Conservation (phyloP, 306 rosid species). For the Potentilla sterilis region DNA sequence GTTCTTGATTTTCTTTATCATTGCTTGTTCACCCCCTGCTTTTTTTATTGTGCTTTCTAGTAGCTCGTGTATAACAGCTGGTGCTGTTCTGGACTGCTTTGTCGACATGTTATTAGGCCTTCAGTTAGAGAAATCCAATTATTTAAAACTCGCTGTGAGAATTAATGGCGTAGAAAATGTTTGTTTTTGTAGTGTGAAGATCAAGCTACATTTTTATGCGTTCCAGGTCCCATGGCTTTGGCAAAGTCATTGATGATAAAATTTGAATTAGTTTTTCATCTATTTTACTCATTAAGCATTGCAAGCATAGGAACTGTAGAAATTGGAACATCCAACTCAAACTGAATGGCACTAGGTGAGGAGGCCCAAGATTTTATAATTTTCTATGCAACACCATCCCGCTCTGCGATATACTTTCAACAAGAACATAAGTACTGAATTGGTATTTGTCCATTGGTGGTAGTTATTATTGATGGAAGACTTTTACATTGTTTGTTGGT, state of each 20-base stretch:
- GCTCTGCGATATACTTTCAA: not conserved
- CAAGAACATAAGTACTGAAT: not conserved
- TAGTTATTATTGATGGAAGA: not conserved
- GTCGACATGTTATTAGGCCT: not conserved
- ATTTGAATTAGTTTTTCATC: not conserved
- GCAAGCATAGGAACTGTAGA: not conserved
- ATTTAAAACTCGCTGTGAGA: not conserved
- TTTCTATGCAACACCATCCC: not conserved
- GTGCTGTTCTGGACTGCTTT: not conserved
- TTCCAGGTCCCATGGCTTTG: not conserved
- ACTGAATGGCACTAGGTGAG: not conserved
- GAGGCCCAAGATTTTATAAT: not conserved
- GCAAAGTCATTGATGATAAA: not conserved
- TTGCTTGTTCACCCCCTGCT: not conserved
- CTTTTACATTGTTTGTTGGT: conserved; percentile 13
- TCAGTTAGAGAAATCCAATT: not conserved
- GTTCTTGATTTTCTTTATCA: not conserved
- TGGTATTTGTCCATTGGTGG: not conserved
- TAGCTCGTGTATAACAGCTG: not conserved
- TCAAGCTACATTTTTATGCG: not conserved
- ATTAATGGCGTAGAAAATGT: not conserved
- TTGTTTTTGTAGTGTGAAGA: not conserved
- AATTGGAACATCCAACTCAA: not conserved
- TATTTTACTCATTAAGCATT: not conserved
- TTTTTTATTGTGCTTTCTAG: not conserved